These are phyloP conservation scores for Brasilioporus rufonigricans DNA, from an alignment of 768 basidiomycete species.

Conservation along the genomic window DNA sequence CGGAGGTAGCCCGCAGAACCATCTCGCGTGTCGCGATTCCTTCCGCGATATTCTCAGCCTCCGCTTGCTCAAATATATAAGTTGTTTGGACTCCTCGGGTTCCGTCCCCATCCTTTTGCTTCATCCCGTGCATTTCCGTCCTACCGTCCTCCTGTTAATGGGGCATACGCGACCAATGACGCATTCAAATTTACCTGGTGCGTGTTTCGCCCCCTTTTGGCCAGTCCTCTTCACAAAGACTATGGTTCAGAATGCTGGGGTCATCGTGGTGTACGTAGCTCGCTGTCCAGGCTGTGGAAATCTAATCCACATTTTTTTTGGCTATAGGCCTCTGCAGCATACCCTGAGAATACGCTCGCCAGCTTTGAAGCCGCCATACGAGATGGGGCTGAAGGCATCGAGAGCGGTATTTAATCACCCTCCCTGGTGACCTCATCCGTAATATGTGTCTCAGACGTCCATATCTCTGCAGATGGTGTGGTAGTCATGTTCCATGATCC, in stretches of 20 bases:
- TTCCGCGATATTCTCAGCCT: constrained; percentile 24
- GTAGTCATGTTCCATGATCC: constrained; percentile 98
- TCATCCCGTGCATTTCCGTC: not conserved
- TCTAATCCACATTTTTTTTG: not conserved
- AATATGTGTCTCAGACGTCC: constrained; percentile 80
- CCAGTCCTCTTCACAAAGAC: not conserved
- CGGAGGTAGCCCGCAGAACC: constrained; percentile 1
- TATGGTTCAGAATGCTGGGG: constrained; percentile 70
- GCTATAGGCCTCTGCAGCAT: constrained; percentile 75
- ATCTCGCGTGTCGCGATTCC: not conserved
- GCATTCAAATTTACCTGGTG: constrained; percentile 28
- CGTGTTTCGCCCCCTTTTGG: not conserved
- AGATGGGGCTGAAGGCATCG: constrained; percentile 95
- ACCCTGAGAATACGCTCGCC: constrained; percentile 92
- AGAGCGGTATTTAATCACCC: constrained; percentile 78
- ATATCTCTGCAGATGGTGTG: constrained; percentile 83
- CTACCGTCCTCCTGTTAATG: not conserved
- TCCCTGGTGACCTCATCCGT: constrained; percentile 40
- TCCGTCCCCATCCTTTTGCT: not conserved
- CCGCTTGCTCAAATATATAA: constrained; percentile 23
- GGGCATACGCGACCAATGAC: constrained; percentile 21
- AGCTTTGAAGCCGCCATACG: constrained; percentile 94
- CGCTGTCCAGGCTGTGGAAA: constrained; percentile 28
- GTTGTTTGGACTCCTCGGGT: not conserved
- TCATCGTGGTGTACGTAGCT: constrained; percentile 57